Evolutionary conservation across 2,329 filamentous ascomycete genomes (phyloP).

Genomic region (Cucurbitaria berberidis): DNA sequence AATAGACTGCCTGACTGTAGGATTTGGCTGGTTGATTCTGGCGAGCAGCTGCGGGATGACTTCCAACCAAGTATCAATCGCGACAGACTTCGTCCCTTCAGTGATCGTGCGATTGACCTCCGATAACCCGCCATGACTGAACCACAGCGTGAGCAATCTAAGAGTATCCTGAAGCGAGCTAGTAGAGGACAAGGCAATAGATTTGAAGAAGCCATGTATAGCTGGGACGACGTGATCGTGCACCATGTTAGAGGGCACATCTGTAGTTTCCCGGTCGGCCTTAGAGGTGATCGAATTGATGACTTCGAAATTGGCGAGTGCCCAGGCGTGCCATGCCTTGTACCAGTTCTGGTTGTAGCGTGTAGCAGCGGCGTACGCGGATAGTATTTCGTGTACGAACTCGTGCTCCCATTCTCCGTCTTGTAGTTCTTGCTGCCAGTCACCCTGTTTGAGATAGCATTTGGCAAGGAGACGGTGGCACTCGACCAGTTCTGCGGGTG

Average conservation of each 20-base stretch:
- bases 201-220: constrained; percentile 95
- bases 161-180: constrained; percentile 97
- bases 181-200: constrained; percentile 86
- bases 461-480: constrained; percentile 80
- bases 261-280: constrained; percentile 64
- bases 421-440: constrained; percentile 89
- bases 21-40: constrained; percentile 94
- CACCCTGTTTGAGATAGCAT: constrained; percentile 93
- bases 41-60: constrained; percentile 98
- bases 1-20: constrained; percentile 84
- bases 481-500: constrained; percentile 55
- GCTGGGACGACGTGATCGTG: constrained; percentile 92
- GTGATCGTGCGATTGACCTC: constrained; percentile 90
- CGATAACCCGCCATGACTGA: constrained; percentile 84
- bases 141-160: constrained; percentile 92
- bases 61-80: constrained; percentile 97
- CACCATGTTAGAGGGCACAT: constrained; percentile 70
- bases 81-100: constrained; percentile 89
- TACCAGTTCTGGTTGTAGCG: constrained; percentile 95
- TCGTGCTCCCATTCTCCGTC: constrained; percentile 88
- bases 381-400: constrained; percentile 84
- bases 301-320: constrained; percentile 96
- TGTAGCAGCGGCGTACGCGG: constrained; percentile 90
- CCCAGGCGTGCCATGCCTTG: constrained; percentile 99
- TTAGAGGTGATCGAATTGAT: constrained; percentile 79